These are phyloP conservation scores for Syzygium grande DNA, from an alignment of 345 rosid genomes.

Conservation along the genomic window DNA sequence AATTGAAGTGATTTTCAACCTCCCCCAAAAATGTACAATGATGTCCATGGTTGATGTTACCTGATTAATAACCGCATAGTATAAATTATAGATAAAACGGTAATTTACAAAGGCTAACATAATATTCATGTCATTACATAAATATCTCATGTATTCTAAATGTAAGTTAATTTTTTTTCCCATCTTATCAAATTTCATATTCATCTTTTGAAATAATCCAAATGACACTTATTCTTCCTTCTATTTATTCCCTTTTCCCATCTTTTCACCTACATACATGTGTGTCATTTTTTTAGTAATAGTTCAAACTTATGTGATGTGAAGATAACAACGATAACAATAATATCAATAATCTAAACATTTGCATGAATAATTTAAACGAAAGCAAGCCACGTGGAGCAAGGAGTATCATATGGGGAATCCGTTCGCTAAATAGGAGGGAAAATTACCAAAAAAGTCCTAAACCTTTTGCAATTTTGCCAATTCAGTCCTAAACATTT, in stretches of 20 bases:
- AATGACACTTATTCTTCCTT: background rate
- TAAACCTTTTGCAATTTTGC: no score
- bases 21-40: background rate
- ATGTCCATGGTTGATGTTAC: background rate
- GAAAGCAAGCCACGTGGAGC: background rate
- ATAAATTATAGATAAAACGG: background rate
- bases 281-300: background rate
- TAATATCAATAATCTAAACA: background rate
- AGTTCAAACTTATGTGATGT: background rate
- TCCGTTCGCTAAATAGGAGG: background rate
- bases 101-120: background rate
- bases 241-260: background rate
- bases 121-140: background rate
- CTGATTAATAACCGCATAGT: background rate
- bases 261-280: background rate
- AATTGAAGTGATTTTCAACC: background rate
- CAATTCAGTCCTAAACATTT: no score
- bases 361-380: background rate
- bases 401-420: background rate
- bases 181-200: no score
- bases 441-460: no score
- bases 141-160: background rate
- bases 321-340: background rate
- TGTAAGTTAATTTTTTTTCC: background rate
- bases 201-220: background rate